These are phyloP conservation scores for Daldinia bambusicola DNA, from an alignment of 495 filamentous ascomycete genomes.

Conservation along the genomic window DNA sequence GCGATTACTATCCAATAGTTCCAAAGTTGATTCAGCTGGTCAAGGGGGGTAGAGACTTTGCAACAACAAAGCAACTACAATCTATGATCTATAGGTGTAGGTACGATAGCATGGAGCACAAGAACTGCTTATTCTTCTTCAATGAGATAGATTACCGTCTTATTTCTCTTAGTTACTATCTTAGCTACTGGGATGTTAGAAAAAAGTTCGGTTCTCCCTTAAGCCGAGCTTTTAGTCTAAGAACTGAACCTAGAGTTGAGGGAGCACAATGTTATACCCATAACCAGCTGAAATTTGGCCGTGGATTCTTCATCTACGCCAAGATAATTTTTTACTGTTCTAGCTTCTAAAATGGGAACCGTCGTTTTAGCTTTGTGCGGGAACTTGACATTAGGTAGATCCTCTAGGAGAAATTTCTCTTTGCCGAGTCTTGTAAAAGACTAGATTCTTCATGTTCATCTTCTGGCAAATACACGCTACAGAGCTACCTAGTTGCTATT, in stretches of 20 bases:
- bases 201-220: constrained; percentile 28
- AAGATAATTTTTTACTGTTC: not conserved
- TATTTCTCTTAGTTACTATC: constrained; percentile 1
- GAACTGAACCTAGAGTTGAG: not conserved
- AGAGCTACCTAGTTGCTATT: constrained; percentile 7
- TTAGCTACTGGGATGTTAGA: not conserved
- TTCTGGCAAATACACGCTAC: not conserved
- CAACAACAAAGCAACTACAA: constrained; percentile 5
- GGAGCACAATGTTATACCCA: constrained; percentile 14
- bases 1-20: constrained; percentile 41
- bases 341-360: not conserved
- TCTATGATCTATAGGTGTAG: not conserved
- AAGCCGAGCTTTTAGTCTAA: constrained; percentile 7
- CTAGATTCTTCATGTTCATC: constrained; percentile 5
- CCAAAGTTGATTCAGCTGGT: constrained; percentile 33
- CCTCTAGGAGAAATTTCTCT: not conserved
- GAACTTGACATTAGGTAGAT: constrained; percentile 3
- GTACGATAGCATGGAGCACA: not conserved
- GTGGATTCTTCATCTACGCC: not conserved
- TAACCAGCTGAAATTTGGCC: constrained; percentile 29
- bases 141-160: not conserved
- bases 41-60: constrained; percentile 23
- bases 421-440: not conserved
- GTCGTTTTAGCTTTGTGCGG: not conserved
- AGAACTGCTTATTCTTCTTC: constrained; percentile 15